Evolutionary conservation across 495 filamentous ascomycete species (phyloP).

Genomic region (Aspergillus bridgeri): DNA sequence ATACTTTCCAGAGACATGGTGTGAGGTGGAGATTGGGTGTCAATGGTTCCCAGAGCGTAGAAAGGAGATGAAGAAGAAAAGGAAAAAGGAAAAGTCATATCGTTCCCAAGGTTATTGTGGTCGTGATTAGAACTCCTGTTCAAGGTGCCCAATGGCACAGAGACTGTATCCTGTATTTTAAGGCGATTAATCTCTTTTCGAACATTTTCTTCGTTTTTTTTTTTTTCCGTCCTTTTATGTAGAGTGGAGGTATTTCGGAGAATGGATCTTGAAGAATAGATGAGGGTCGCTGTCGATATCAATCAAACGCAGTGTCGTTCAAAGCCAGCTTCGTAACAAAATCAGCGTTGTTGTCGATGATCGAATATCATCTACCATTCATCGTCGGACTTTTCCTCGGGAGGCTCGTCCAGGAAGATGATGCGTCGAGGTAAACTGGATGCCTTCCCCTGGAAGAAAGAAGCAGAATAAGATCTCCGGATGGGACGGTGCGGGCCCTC

Average conservation of each 20-base stretch:
- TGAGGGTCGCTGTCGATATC: not conserved
- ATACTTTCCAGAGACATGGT: too few relatives aligned
- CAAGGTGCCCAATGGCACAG: not conserved
- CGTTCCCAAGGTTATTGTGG: not conserved
- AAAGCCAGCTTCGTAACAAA: not conserved
- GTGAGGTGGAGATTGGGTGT: too few relatives aligned
- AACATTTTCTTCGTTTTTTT: not conserved
- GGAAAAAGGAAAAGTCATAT: not conserved
- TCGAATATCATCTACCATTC: not conserved
- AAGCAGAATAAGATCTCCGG: not conserved
- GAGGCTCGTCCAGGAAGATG: not conserved
- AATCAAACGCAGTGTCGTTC: not conserved
- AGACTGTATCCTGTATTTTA: not conserved
- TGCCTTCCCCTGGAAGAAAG: not conserved
- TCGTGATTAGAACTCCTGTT: not conserved
- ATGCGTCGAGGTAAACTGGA: not conserved
- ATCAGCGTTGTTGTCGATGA: not conserved
- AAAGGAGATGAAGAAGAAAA: too few relatives aligned
- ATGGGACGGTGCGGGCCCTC: not conserved
- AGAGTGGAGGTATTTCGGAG: not conserved
- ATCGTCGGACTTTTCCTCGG: not conserved
- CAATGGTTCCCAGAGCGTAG: too few relatives aligned
- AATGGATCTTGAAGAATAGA: not conserved
- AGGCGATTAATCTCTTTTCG: not conserved
- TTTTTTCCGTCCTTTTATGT: not conserved